phyloP scores from a whole-genome alignment of 176 grass and related monocot genomes.

The Pharus latifolius region DNA sequence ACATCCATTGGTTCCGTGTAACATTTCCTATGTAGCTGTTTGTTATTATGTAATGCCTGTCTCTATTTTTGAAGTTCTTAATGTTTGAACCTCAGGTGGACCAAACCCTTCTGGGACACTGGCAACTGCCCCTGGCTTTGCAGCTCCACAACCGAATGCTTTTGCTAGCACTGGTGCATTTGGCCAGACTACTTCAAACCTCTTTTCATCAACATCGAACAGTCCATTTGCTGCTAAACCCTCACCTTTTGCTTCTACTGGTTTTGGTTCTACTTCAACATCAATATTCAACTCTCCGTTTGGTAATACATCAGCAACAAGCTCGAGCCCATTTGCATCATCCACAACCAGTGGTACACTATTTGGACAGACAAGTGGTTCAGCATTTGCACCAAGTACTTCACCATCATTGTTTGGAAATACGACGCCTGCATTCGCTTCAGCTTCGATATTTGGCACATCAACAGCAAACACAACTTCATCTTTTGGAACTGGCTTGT shows the following conservation, averaged over 20 bases:
- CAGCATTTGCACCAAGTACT: constrained; percentile 39
- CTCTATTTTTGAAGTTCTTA: not conserved
- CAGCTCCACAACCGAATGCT: constrained; percentile 1
- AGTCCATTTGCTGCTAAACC: constrained; percentile 56
- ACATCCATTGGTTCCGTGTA: constrained; percentile 17
- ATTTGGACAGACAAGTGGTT: constrained; percentile 49
- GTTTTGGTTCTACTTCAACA: constrained; percentile 33
- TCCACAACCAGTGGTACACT: constrained; percentile 18
- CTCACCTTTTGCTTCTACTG: constrained; percentile 24
- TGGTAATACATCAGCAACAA: constrained; percentile 13
- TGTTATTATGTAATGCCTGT: not conserved
- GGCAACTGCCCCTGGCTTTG: constrained; percentile 10
- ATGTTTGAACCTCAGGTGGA: constrained; percentile 50
- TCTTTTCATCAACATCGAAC: constrained; percentile 29
- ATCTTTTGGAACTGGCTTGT: constrained; percentile 34
- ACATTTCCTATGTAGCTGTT: not conserved
- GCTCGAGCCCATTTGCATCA: constrained; percentile 28
- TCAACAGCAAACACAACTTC: constrained; percentile 19
- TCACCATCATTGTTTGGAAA: constrained; percentile 36
- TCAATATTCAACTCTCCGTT: constrained; percentile 16
- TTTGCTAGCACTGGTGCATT: constrained; percentile 22
- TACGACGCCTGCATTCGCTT: constrained; percentile 16
- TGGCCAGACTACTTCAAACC: constrained; percentile 28
- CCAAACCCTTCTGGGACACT: constrained; percentile 51
- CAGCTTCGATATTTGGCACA: constrained; percentile 32